phyloP scores from a whole-genome alignment of 2,329 filamentous ascomycete genomes.

The Epichloe typhina region DNA sequence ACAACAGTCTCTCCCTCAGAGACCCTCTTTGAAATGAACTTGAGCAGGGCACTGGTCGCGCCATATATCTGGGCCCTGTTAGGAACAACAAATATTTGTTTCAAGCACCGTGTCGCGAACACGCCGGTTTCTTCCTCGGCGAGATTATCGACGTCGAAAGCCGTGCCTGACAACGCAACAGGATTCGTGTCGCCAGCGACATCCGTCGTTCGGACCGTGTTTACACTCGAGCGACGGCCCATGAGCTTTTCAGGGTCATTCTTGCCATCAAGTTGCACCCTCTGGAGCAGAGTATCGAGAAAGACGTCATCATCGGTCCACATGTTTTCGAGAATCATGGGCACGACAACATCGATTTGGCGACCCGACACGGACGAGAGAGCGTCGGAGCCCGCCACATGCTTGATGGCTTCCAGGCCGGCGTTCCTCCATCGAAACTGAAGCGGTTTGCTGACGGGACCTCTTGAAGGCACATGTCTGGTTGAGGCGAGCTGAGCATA shows the following conservation, averaged over 20 bases:
- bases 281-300: slow-evolving; percentile 53
- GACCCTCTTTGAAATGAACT: slow-evolving; percentile 55
- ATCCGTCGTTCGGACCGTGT: slow-evolving; percentile 56
- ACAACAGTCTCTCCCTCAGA: slow-evolving; percentile 40
- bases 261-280: slow-evolving; percentile 55
- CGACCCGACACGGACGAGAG: slow-evolving; percentile 61
- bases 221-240: slow-evolving; percentile 62
- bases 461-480: slow-evolving; percentile 36
- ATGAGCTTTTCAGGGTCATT: slow-evolving; percentile 49
- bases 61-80: slow-evolving; percentile 70
- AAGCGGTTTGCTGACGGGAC: slow-evolving; percentile 52
- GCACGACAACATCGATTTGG: slow-evolving; percentile 67
- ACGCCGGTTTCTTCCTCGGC: slow-evolving; percentile 82
- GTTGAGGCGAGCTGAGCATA: slow-evolving; percentile 74
- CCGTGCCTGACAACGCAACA: slow-evolving; percentile 64
- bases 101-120: slow-evolving; percentile 72
- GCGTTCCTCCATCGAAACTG: slow-evolving; percentile 65
- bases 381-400: slow-evolving; percentile 66
- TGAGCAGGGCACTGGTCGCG: slow-evolving; percentile 60
- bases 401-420: slow-evolving; percentile 66
- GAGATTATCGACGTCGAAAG: slow-evolving; percentile 75
- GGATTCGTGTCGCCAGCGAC: slow-evolving; percentile 51
- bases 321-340: slow-evolving; percentile 76
- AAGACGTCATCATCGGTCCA: slow-evolving; percentile 62
- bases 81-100: slow-evolving; percentile 71